Evolutionary conservation across 345 rosid genomes (phyloP).

Genomic region (Linum trigynum): DNA sequence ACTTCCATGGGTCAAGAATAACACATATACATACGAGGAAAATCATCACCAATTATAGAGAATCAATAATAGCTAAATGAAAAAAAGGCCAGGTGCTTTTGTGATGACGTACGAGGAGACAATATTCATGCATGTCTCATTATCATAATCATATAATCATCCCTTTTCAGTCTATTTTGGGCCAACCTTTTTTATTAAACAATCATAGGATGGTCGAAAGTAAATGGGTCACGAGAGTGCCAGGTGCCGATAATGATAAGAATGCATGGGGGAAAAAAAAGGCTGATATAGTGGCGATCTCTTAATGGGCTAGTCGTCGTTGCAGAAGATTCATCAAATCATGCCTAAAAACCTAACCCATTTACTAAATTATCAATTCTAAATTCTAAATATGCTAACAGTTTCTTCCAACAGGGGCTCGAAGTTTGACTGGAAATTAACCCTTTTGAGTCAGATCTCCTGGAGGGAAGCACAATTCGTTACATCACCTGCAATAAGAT

Average conservation of each 20-base stretch:
- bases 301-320: background rate
- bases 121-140: background rate
- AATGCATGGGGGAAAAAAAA: background rate
- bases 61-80: background rate
- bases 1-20: background rate
- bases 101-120: background rate
- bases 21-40: background rate
- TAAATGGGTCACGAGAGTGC: background rate
- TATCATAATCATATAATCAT: background rate
- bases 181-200: no score
- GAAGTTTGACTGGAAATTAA: background rate
- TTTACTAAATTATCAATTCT: background rate
- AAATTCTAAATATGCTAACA: no score
- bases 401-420: no score
- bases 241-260: background rate
- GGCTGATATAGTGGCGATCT: background rate
- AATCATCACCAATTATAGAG: no score
- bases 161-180: background rate
- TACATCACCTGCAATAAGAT: no score
- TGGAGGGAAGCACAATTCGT: background rate
- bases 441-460: background rate
- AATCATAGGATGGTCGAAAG: background rate
- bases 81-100: background rate
- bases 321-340: background rate
- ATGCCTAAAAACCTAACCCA: background rate